Conservation (phyloP, 2,329 filamentous ascomycete genomes). For the Trichoderma asperellum region DNA sequence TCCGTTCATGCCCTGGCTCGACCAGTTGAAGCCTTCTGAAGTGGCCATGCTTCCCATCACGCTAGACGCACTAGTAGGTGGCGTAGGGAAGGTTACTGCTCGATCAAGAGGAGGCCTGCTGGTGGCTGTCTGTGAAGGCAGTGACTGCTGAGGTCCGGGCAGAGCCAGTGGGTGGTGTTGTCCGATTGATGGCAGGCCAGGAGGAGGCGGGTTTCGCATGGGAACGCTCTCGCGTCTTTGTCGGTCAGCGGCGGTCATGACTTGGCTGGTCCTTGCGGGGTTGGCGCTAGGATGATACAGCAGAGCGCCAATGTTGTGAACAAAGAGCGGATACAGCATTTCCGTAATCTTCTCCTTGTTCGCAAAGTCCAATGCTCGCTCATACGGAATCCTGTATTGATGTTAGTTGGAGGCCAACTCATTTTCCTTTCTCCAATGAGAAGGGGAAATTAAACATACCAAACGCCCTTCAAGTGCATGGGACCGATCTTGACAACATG, state of each 20-base stretch:
- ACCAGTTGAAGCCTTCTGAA: conserved; percentile 82
- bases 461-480: conserved; percentile 98
- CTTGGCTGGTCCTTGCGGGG: conserved; percentile 77
- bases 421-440: background rate
- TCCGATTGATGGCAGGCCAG: conserved; percentile 68
- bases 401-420: conserved; percentile 32
- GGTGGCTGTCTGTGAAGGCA: conserved; percentile 70
- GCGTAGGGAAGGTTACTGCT: conserved; percentile 91
- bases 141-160: conserved; percentile 57
- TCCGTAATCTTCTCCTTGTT: conserved; percentile 99
- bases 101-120: conserved; percentile 79
- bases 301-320: conserved; percentile 92
- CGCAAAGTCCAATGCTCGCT: conserved; percentile 95
- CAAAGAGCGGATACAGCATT: conserved; percentile 90
- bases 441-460: conserved; percentile 62
- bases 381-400: conserved; percentile 84
- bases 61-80: conserved; percentile 89
- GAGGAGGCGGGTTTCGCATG: conserved; percentile 62
- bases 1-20: conserved; percentile 62
- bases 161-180: conserved; percentile 66
- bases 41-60: conserved; percentile 74
- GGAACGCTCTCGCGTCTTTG: conserved; percentile 72
- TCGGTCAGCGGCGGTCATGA: conserved; percentile 82
- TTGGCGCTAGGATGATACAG: conserved; percentile 88
- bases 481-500: conserved; percentile 99